Percentiles rank a stretch among this genome's conserved stretches.
Conservation (phyloP, 768 basidiomycete species). For the Phaeolepiota aurea region DNA sequence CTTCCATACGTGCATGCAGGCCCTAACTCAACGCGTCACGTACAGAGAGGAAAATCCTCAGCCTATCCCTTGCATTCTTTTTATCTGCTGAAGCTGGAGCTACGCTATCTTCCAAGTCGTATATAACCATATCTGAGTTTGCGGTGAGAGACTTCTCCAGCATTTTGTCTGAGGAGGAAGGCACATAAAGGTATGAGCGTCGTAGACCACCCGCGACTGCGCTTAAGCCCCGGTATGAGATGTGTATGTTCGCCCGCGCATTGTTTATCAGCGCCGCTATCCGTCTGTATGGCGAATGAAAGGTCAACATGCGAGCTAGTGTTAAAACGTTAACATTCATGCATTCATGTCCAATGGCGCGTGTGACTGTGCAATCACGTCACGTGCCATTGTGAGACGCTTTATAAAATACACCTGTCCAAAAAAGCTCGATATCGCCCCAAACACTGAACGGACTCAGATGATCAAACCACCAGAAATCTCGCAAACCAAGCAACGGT, state of each 20-base stretch:
- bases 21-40: slow-evolving; percentile 8
- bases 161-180: slow-evolving; percentile 73
- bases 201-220: slow-evolving; percentile 20
- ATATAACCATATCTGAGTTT: slow-evolving; percentile 69
- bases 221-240: slow-evolving; percentile 13
- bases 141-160: slow-evolving; percentile 64
- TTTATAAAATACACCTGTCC: too few relatives aligned
- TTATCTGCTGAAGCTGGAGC: slow-evolving; percentile 59
- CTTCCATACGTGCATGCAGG: too few relatives aligned
- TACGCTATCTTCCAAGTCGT: slow-evolving; percentile 87
- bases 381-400: too few relatives aligned
- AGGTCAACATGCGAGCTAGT: too few relatives aligned
- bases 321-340: too few relatives aligned
- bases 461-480: too few relatives aligned
- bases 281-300: too few relatives aligned
- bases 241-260: too few relatives aligned
- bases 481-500: slow-evolving; percentile 38
- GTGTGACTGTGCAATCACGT: neutral
- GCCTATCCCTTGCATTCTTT: slow-evolving; percentile 43
- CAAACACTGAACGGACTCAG: too few relatives aligned
- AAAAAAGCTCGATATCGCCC: too few relatives aligned
- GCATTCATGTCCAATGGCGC: too few relatives aligned
- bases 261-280: too few relatives aligned
- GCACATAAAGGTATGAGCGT: slow-evolving; percentile 73
- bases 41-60: slow-evolving; percentile 51